phyloP scores from a whole-genome alignment of 345 rosid species.

The Rhodomyrtus tomentosa region DNA sequence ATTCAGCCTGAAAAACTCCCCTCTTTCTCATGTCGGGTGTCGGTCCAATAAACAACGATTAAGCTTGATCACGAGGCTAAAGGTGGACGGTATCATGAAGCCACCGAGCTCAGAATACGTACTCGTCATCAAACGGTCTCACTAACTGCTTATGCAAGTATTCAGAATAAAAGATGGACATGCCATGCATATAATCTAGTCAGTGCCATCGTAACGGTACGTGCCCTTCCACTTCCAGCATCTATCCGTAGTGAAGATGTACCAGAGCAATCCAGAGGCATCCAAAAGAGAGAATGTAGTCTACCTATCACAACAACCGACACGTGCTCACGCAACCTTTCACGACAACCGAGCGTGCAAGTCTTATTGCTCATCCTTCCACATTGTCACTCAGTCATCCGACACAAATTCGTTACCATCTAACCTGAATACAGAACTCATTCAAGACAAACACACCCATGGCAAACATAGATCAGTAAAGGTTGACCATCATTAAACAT shows the following conservation, averaged over 20 bases:
- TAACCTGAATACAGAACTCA: background rate
- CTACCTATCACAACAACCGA: background rate
- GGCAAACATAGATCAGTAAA: background rate
- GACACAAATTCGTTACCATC: background rate
- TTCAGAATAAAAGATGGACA: background rate
- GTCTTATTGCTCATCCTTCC: background rate
- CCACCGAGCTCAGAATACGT: no score
- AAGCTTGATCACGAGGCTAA: background rate
- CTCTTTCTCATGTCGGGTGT: background rate
- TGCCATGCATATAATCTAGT: background rate
- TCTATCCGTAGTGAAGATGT: background rate
- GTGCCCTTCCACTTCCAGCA: background rate
- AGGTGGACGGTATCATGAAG: no score
- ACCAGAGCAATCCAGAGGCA: background rate
- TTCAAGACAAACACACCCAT: background rate
- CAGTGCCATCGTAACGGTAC: background rate
- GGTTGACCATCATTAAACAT: background rate
- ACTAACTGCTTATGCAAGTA: background rate
- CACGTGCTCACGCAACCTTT: background rate
- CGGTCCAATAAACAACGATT: background rate
- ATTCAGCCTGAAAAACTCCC: background rate
- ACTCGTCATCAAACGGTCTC: no score
- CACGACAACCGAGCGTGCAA: background rate
- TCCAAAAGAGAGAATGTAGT: background rate
- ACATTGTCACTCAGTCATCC: background rate